Evolutionary conservation across 441 rosid species (phyloP), one percentile per base, ranked within the genome.

Genomic region (Breynia disticha): DNA sequence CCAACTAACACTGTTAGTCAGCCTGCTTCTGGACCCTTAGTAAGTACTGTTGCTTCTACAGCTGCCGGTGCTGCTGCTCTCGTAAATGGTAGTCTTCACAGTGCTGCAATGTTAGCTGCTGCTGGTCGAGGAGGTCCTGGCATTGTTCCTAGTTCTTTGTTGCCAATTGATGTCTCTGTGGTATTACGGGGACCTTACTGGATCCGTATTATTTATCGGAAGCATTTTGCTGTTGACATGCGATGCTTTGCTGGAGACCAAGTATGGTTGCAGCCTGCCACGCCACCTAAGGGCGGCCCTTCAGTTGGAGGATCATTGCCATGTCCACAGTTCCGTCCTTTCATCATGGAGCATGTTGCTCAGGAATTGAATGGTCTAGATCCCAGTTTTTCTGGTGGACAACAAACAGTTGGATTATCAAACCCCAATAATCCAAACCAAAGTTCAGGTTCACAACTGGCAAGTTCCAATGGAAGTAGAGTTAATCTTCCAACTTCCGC

Each of bases 181-280:
- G 99, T 94, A 35, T 72, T 94, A 53, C 96, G 99, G 55, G 97
- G 97, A 16, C 99, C 99, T 38, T 94, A 90, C 69, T 94, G 99
- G 99, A 87, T 90, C 53, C 77, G 94, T 49, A 87, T 94, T 60
- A 83, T 94, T 57, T 94, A 94, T 64, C 95, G 99, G 54, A 94
- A 94, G 71, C 69, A 77, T 60, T 94, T 94, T 85, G 95, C 96
- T 9, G 96, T 90, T 48, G 99, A 94, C 72, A 94, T 94, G 99
- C 84, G 95, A 61, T 94, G 99, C 81, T 90, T 78, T 75, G 97
- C 97, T 64, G 99, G 99, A 62, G 99, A 94, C 70, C 97, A 90
- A 76, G 97, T 94, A 46, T 94, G 99, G 99, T 67, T 94, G 77
- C 99, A 94, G 61, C 99, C 99, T 14, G 97, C 98, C 59, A 87